Conservation (phyloP, 208 protist species). For the Phytomonas francai region DNA sequence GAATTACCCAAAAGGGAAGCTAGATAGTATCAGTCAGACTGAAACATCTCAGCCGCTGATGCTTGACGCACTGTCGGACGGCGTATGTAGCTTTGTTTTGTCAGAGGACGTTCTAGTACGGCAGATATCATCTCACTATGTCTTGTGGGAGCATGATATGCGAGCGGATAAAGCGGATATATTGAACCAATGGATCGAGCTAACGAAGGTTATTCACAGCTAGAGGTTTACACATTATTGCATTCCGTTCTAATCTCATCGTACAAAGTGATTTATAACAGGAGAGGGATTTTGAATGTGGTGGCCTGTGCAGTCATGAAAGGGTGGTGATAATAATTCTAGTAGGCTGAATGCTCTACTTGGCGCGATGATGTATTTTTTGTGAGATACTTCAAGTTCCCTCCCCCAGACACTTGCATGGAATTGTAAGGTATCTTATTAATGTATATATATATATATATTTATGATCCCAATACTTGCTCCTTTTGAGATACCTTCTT, state of each 20-base stretch:
- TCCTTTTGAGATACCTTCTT: background rate
- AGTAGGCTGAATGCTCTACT: background rate
- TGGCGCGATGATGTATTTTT: background rate
- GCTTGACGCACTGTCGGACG: constrained; percentile 2
- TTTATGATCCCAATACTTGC: background rate
- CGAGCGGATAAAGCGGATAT: constrained; percentile 18
- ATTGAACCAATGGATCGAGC: constrained; percentile 40
- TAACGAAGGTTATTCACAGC: constrained; percentile 34
- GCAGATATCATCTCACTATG: constrained; percentile 18
- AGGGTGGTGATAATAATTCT: background rate
- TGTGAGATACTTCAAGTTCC: background rate
- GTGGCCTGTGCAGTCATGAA: background rate
- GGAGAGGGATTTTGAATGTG: background rate
- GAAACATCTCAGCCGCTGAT: background rate
- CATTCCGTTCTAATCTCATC: background rate
- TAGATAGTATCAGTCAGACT: background rate
- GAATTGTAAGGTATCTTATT: background rate
- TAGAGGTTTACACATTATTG: background rate
- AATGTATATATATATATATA: background rate
- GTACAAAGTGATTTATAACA: background rate
- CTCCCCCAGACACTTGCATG: background rate
- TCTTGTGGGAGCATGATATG: constrained; percentile 61
- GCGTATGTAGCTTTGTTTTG: constrained; percentile 4
- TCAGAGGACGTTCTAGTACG: constrained; percentile 15
- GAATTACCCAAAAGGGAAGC: background rate